Evolutionary conservation across 2,329 filamentous ascomycete genomes (phyloP), one percentile per base, ranked within the genome.

Genomic region (Monosporascus sp.): DNA sequence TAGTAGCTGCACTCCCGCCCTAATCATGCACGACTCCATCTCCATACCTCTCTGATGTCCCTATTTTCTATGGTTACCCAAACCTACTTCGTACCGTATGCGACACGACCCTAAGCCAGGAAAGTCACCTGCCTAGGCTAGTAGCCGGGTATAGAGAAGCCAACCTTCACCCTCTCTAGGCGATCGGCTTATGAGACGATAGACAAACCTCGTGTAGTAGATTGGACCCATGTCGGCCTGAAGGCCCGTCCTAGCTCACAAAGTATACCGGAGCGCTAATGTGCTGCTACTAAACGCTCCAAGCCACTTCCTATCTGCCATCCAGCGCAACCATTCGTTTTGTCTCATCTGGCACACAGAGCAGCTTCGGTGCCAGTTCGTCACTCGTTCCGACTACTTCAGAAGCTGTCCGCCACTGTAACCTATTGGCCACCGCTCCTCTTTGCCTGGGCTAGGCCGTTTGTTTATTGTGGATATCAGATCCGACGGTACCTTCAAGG

Each of bases 401-500:
- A 58, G 58, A 61, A 56, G 59, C 58, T 55, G 52, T 55, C 60
- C 57, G 55, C 24, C 63, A 58, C 57, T 64, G 61, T 65, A 66
- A 66, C 63, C 63, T 60, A 57, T 57, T 60, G 49, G 54, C 58
- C 49, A 52, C 56, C 55, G 58, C 58, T 56, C 48, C 56, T 53
- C 50, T 60, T 52, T 31, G 19, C 38, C 1, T 41, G 38, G 38
- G 17, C 38, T 41, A 41, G 40, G 8, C 22, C n/a, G 43, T 46
- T 55, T 60, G 55, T 53, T 60, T 53, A 53, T 54, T 58, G 52
- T 55, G 58, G 61, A 58, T 55, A 54, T 63, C 63, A 65, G 59
- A 62, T 64, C 64, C 60, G 63, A 62, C 62, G 60, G 65, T 57
- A 58, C 52, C 56, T 47, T 57, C 57, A 58, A 49, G 60, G 60